Evolutionary conservation across 2,329 filamentous ascomycete species (phyloP), one percentile per base, ranked within the genome.

Genomic region (Hypoxylon sp.): DNA sequence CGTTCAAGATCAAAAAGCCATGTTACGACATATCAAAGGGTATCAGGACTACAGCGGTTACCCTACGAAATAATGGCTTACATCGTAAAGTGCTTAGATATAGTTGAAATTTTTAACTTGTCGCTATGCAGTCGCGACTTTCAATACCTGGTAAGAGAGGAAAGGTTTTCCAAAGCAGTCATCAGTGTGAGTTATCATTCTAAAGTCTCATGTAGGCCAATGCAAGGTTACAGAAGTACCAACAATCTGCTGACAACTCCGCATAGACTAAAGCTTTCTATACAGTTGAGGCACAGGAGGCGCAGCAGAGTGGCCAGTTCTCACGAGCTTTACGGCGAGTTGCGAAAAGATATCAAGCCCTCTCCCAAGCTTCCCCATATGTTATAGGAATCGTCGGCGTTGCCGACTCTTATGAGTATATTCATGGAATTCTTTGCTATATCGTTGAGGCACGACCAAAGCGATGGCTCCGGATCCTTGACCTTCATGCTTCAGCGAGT

Each of bases 11-110:
- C 60, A 33, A 51, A 60, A 44, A 67, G 44, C 61, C 33, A 54
- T 65, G 50, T 63, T 62, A 71, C 68, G 54, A 59, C 63, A 59
- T 48, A 63, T 17, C 54, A n/a, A 44, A 62, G 47, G 24, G 59
- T 56, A 10, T 29, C 75, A n/a, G 71, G 70, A 29, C 22, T 78
- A 33, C 72, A 73, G 31, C 68, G 70, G 10, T 65, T 92, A 11
- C 90, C 91, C 0, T 89, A 87, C 74, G 91, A 93, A 78, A 81
- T 92, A n/a, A 79, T 91, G 29, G 86, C 86, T 54, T 83, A 86
- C 56, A 85, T 92, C 56, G 82, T 85, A 6, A 80, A 81, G 5
- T 79, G 83, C 61, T 81, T 93, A 37, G 81, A 85, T 17, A 79
- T 90, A 26, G 83, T 88, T 51, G 88, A 91, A 70, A 82, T 88